phyloP scores from a whole-genome alignment of 331 rosid genomes.

The Quercus tomentella region DNA sequence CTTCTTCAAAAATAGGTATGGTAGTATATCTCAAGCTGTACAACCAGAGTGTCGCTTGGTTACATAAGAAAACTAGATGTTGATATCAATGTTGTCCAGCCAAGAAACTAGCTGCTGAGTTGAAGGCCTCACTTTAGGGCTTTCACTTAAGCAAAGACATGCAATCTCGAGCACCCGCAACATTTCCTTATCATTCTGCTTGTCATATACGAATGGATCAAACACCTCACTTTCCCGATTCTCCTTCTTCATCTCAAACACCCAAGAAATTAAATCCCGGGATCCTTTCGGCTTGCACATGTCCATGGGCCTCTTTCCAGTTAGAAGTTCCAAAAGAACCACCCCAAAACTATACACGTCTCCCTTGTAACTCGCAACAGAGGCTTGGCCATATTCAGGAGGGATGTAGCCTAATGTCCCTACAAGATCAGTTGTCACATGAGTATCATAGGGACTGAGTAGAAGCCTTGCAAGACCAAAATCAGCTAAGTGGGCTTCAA shows the following conservation, averaged over 20 bases:
- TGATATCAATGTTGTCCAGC: slow-evolving; percentile 24
- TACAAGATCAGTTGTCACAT: slow-evolving; percentile 70
- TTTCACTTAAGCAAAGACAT: slow-evolving; percentile 35
- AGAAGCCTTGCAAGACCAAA: slow-evolving; percentile 71
- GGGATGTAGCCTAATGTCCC: slow-evolving; percentile 81
- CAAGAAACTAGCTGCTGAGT: slow-evolving; percentile 44
- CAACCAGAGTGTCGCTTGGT: background rate
- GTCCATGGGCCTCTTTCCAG: slow-evolving; percentile 68
- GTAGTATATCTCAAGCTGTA: background rate
- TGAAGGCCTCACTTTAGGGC: slow-evolving; percentile 39
- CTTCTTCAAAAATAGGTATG: background rate
- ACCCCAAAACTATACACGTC: slow-evolving; percentile 80
- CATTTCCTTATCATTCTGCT: slow-evolving; percentile 25
- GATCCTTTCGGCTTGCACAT: slow-evolving; percentile 34
- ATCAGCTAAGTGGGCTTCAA: slow-evolving; percentile 71
- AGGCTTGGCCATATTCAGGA: slow-evolving; percentile 73
- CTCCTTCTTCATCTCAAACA: slow-evolving; percentile 43
- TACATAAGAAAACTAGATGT: background rate
- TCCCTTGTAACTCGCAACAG: slow-evolving; percentile 64
- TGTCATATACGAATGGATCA: slow-evolving; percentile 33
- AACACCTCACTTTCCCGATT: slow-evolving; percentile 29
- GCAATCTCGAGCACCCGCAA: slow-evolving; percentile 27
- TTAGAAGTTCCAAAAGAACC: slow-evolving; percentile 71
- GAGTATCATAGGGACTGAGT: slow-evolving; percentile 55
- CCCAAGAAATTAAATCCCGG: slow-evolving; percentile 43